Evolutionary conservation across 108 stramenopile species (phyloP).

Genomic region (Conticribra guillardii): DNA sequence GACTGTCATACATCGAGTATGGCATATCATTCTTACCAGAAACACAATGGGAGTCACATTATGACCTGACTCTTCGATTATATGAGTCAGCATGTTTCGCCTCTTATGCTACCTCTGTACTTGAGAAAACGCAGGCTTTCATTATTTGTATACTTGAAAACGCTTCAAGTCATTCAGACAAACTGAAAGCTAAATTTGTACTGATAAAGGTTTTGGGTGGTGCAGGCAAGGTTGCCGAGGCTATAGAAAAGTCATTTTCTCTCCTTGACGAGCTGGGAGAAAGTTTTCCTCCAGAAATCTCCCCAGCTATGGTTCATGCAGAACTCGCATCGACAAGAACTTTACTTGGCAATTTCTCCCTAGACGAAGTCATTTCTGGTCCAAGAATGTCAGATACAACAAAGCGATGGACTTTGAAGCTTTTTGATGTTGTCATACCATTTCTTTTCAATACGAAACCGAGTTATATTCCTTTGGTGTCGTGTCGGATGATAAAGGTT

Average conservation of each 20-base stretch:
- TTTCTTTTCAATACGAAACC: not conserved
- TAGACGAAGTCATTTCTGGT: not conserved
- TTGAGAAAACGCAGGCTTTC: not conserved
- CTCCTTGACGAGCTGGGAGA: not conserved
- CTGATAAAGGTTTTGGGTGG: not conserved
- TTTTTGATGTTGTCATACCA: not conserved
- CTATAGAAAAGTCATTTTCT: not conserved
- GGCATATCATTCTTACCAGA: not conserved
- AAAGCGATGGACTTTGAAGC: not conserved
- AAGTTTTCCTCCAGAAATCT: not conserved
- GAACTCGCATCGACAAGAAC: not conserved
- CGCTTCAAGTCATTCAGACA: not conserved
- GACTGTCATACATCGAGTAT: not conserved
- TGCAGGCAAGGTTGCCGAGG: not conserved
- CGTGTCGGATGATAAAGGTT: not conserved
- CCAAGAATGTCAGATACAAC: not conserved
- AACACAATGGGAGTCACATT: not conserved
- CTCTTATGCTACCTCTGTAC: not conserved
- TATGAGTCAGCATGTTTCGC: conserved; percentile 8
- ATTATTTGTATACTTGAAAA: not conserved
- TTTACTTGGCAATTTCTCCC: not conserved
- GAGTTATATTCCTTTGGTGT: not conserved
- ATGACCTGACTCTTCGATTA: not conserved
- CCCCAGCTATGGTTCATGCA: not conserved
- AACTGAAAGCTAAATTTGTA: not conserved